A percentile compares a stretch with the other conserved stretches of the same genome.
Evolutionary conservation across 805 yeast species (phyloP).

Genomic region (Wickerhamiella kazuoi): DNA sequence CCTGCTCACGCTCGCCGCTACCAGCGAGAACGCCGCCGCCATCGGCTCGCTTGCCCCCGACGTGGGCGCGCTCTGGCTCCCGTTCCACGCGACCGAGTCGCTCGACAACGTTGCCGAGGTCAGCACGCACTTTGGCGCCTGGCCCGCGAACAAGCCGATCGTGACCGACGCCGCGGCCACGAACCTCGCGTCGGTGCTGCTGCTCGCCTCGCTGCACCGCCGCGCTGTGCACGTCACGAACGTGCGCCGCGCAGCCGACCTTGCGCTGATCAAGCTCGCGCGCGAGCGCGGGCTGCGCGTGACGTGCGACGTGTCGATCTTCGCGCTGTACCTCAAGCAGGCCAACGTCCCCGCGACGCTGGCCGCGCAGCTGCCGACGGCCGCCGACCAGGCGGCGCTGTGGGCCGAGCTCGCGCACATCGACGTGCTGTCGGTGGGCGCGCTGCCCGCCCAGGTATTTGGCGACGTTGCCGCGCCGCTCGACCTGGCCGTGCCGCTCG

Average conservation of each 20-base stretch:
- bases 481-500: slow-evolving; percentile 62
- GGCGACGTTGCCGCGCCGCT: slow-evolving; percentile 53
- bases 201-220: slow-evolving; percentile 73
- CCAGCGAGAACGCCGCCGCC: slow-evolving; percentile 44
- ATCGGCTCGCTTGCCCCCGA: slow-evolving; percentile 42
- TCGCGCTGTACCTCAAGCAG: slow-evolving; percentile 50
- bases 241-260: slow-evolving; percentile 63
- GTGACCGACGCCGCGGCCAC: slow-evolving; percentile 86
- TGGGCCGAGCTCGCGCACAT: slow-evolving; percentile 59
- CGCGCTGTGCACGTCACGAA: slow-evolving; percentile 79
- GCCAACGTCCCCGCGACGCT: slow-evolving; percentile 45
- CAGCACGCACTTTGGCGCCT: slow-evolving; percentile 57
- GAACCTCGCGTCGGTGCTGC: slow-evolving; percentile 77
- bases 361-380: slow-evolving; percentile 61
- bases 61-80: slow-evolving; percentile 68
- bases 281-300: slow-evolving; percentile 67
- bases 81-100: slow-evolving; percentile 40
- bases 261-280: slow-evolving; percentile 68
- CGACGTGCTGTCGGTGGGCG: slow-evolving; percentile 80
- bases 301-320: slow-evolving; percentile 77
- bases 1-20: slow-evolving; percentile 69
- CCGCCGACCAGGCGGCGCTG: slow-evolving; percentile 61
- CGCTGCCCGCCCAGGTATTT: slow-evolving; percentile 57
- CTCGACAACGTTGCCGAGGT: slow-evolving; percentile 55
- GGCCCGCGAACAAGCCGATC: slow-evolving; percentile 76